These are phyloP conservation scores for Periconia sp. DNA, from an alignment of 2,329 filamentous ascomycete genomes.

Conservation along the genomic window DNA sequence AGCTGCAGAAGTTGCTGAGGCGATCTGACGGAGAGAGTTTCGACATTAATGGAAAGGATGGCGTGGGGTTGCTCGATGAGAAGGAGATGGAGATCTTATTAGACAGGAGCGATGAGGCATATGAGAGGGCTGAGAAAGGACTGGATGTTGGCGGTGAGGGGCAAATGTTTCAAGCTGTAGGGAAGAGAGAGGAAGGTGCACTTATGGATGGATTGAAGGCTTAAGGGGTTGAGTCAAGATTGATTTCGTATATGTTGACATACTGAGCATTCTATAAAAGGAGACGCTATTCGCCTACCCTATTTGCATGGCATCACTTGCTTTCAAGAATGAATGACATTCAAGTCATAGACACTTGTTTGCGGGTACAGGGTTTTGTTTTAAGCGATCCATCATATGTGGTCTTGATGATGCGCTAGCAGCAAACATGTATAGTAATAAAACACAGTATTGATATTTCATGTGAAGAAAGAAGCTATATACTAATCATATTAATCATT, in stretches of 20 bases:
- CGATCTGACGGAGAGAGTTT: constrained; percentile 73
- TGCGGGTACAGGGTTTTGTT: no score
- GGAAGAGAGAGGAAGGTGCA: constrained; percentile 69
- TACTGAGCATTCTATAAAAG: no score
- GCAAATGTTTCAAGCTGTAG: constrained; percentile 73
- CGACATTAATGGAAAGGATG: constrained; percentile 61
- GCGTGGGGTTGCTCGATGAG: constrained; percentile 73
- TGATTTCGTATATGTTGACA: constrained; percentile 2
- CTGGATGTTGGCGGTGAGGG: constrained; percentile 70
- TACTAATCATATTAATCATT: not conserved
- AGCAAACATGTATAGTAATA: no score
- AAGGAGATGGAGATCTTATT: constrained; percentile 78
- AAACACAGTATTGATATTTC: no score
- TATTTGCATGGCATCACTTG: no score
- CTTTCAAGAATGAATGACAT: no score
- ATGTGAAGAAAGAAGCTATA: no score
- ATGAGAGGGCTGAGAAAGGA: constrained; percentile 77
- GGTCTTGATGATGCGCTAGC: no score
- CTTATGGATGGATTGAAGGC: constrained; percentile 57
- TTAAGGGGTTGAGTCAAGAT: no score
- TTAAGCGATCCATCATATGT: no score
- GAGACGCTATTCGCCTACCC: no score
- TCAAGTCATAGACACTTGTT: no score
- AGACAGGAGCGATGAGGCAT: constrained; percentile 73
- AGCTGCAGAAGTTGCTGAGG: constrained; percentile 53